A percentile compares a stretch with the other conserved stretches of the same genome.
Evolutionary conservation across 73 alveolate species (phyloP).

Genomic region (Stentor coeruleus): DNA sequence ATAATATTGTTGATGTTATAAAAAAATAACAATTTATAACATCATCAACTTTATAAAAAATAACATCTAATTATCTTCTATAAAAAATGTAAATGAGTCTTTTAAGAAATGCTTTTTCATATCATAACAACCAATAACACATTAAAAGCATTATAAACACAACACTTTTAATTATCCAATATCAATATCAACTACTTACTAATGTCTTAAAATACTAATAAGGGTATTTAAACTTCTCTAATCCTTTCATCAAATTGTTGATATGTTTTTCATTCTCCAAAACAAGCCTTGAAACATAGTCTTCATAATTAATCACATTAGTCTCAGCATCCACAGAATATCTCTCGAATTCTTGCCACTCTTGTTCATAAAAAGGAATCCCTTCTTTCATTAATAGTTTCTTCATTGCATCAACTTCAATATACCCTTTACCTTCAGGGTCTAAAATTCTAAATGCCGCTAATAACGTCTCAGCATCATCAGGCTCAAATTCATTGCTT

Average conservation of each 20-base stretch:
- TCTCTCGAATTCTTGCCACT: constrained; percentile 47
- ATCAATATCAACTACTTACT: no score
- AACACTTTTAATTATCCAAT: no score
- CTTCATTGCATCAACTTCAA: constrained; percentile 57
- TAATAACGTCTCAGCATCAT: constrained; percentile 59
- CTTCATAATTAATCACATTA: constrained; percentile 56
- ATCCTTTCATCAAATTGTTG: constrained; percentile 22
- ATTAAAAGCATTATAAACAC: no score
- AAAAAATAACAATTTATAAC: no score
- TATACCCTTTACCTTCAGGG: constrained; percentile 67
- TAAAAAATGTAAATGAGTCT: no score
- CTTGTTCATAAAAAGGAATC: constrained; percentile 57
- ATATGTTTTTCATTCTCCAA: constrained; percentile 54
- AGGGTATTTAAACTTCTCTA: constrained; percentile 29
- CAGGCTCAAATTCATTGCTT: constrained; percentile 64
- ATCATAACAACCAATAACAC: no score
- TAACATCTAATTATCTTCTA: no score
- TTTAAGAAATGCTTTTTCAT: no score
- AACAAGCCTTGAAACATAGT: constrained; percentile 57
- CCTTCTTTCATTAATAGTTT: constrained; percentile 54
- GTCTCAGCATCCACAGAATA: constrained; percentile 55
- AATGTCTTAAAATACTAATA: neutral
- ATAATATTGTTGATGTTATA: no score
- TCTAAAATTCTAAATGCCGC: constrained; percentile 70
- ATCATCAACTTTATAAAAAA: no score